Evolutionary conservation across 2,329 filamentous ascomycete genomes (phyloP).

Genomic region (Aspergillus sojae): DNA sequence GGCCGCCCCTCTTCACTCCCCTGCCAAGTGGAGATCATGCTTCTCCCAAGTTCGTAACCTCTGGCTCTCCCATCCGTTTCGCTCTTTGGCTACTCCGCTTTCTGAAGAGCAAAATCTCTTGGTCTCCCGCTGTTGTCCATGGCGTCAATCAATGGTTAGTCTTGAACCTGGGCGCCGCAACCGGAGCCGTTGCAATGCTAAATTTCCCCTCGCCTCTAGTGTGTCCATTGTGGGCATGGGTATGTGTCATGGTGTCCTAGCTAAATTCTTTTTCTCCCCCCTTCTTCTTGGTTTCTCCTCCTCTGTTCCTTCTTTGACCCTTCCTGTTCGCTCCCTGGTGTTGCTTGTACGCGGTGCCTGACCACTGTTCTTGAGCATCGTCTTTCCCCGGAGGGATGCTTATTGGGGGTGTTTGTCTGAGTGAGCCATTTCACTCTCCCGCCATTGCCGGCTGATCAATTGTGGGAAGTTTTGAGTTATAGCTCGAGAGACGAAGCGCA

Average conservation of each 20-base stretch:
- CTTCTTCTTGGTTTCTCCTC: slow-evolving; percentile 2
- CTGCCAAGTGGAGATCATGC: slow-evolving; percentile 14
- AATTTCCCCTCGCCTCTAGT: not conserved
- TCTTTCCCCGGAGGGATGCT: slow-evolving; percentile 9
- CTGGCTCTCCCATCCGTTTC: not conserved
- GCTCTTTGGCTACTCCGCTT: slow-evolving; percentile 1
- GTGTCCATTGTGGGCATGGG: slow-evolving; percentile 3
- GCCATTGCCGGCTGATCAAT: slow-evolving; percentile 1
- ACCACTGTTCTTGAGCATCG: not conserved
- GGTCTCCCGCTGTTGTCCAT: slow-evolving; percentile 5
- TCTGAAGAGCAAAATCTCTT: not conserved
- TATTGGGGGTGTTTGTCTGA: slow-evolving; percentile 3
- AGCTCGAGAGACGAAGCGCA: not conserved
- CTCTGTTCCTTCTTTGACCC: not conserved
- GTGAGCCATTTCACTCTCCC: slow-evolving; percentile 12
- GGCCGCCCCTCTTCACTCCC: not conserved
- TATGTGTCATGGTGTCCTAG: slow-evolving; percentile 3
- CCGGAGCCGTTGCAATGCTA: slow-evolving; percentile 15
- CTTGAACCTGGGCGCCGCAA: slow-evolving; percentile 11
- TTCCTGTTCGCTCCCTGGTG: slow-evolving; percentile 3
- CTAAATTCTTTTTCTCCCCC: not conserved
- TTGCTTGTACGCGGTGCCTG: not conserved
- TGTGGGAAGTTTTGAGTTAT: not conserved
- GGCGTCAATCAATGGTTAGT: slow-evolving; percentile 9
- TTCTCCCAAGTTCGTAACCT: slow-evolving; percentile 1